These are phyloP conservation scores for Cadophora sp. DNA, from an alignment of 2,329 filamentous ascomycete genomes.

Conservation along the genomic window DNA sequence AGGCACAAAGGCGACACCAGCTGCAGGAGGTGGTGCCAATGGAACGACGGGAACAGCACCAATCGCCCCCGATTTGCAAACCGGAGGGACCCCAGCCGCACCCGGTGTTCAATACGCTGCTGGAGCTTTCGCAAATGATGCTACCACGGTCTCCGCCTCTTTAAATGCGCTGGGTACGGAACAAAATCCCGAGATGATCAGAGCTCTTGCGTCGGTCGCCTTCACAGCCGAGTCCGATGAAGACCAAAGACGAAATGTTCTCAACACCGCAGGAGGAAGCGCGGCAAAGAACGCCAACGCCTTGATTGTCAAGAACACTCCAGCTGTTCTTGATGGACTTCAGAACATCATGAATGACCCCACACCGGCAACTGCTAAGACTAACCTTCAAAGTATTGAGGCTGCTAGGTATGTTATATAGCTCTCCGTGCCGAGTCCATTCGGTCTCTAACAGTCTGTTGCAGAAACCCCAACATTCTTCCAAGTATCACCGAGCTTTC, in stretches of 20 bases:
- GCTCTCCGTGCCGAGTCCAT: neutral
- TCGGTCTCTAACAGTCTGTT: neutral
- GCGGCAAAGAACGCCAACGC: conserved; percentile 33
- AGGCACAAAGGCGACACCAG: neutral
- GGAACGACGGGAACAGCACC: conserved; percentile 4
- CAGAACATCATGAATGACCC: conserved; percentile 35
- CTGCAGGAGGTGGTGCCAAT: conserved; percentile 10
- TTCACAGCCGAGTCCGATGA: conserved; percentile 40
- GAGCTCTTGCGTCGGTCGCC: conserved; percentile 33
- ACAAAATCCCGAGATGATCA: conserved; percentile 29
- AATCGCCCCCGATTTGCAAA: neutral
- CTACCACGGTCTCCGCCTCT: conserved; percentile 38
- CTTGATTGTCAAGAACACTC: conserved; percentile 41
- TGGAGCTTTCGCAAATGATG: conserved; percentile 38
- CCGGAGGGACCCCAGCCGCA: conserved; percentile 7
- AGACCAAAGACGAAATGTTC: conserved; percentile 36
- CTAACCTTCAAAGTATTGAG: conserved; percentile 30
- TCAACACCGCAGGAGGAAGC: conserved; percentile 35
- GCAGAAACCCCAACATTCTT: conserved; percentile 41
- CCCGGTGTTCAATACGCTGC: conserved; percentile 33
- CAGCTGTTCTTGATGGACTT: conserved; percentile 36
- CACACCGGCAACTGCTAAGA: conserved; percentile 17
- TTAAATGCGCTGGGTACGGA: conserved; percentile 33
- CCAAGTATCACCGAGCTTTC: conserved; percentile 41
- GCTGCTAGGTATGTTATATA: conserved; percentile 28